Base-by-base conservation (phyloP, 805 yeast species). In the Wickerhamomyces mucosus region DNA sequence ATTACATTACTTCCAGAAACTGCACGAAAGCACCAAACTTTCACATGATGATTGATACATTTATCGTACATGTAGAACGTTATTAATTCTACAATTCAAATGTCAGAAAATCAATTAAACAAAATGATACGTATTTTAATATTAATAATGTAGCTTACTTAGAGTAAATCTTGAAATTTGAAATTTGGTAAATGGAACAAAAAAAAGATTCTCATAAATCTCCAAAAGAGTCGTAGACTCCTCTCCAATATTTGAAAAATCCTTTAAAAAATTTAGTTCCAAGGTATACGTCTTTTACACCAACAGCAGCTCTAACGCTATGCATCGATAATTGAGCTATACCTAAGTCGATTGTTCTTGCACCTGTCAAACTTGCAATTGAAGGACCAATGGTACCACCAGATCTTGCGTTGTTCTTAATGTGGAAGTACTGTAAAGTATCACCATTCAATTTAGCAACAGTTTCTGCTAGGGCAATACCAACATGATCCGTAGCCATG, bases 381-480 rank as follows among this genome's bases (percentile, higher is more conserved):
- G 69, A 63, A 15, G 84, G 95, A 1, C 95, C 95, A 50, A 85
- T 82, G 18, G 95, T 83, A 24, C 94, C 94, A 20, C 95, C 95
- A 1, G 86, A 77, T 51, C 92, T 71, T 12, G 82, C 69, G 52
- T 78, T 88, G 58, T 85, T 84, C 56, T 92, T 72, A 53, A 82
- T 79, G 50, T 84, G 95, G 75, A 83, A 83, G 56, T 74, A 76
- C 58, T 85, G 95, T 18, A 84, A 42, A 33, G 61, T 58, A 51
- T 80, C 85, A 31, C 65, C 78, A 38, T 81, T 75, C 32, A 59
- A 50, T 36, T 70, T 60, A 3, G 85, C 94, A 40, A 84, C 51
- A 46, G 78, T 78, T 53, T 80, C 82, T 29, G 74, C 63, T 30
- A 85, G 60, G 0, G 89, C 79, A 15, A 72, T 56, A 13, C 89